Evolutionary conservation across 306 rosid genomes (phyloP).

Genomic region (Glycine tomentella): DNA sequence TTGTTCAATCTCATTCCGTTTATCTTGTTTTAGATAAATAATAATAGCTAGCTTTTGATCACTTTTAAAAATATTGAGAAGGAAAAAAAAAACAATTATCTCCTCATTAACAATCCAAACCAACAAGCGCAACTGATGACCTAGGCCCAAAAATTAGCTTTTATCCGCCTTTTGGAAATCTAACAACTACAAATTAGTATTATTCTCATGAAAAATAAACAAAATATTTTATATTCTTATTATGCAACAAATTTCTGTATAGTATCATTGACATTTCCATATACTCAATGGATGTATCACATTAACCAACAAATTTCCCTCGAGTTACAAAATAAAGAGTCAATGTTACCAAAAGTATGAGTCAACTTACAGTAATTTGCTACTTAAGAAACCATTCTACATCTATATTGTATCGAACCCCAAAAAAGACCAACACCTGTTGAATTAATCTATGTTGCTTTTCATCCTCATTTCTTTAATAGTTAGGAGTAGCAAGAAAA

Average conservation of each 20-base stretch:
- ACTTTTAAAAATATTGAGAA: no score
- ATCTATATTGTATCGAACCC: slow-evolving; percentile 53
- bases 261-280: slow-evolving; percentile 50
- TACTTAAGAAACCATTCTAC: slow-evolving; percentile 53
- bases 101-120: not conserved
- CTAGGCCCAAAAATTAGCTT: not conserved
- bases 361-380: slow-evolving; percentile 49
- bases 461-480: slow-evolving; percentile 58
- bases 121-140: not conserved
- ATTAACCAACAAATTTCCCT: slow-evolving; percentile 41
- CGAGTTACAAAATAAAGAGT: slow-evolving; percentile 72
- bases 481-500: slow-evolving; percentile 50
- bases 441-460: slow-evolving; percentile 55
- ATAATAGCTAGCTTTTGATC: no score
- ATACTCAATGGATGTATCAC: slow-evolving; percentile 52
- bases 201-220: slow-evolving; percentile 11
- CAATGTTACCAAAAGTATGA: slow-evolving; percentile 56
- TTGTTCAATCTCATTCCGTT: no score
- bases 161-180: not conserved
- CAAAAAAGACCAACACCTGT: slow-evolving; percentile 39
- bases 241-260: slow-evolving; percentile 48
- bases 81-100: not conserved
- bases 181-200: slow-evolving; percentile 11
- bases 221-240: slow-evolving; percentile 16
- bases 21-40: no score